Evolutionary conservation across 2,329 filamentous ascomycete genomes (phyloP), one percentile per base, ranked within the genome.

Genomic region (Zymoseptoria passerinii): DNA sequence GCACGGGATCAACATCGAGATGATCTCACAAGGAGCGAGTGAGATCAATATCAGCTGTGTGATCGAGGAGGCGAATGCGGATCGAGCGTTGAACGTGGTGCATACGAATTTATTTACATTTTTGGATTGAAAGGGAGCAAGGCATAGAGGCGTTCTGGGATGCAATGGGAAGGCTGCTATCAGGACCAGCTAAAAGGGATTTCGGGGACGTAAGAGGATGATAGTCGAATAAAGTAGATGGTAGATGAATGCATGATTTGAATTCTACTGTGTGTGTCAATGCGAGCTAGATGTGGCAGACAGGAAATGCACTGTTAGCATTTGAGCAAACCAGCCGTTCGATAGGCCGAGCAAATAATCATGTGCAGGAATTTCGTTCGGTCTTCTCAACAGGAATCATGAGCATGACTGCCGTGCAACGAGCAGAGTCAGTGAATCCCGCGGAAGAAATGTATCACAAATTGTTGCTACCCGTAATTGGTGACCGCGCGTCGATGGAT

Each of bases 21-120:
- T 99, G 94, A 99, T 99, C 66, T 96, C 90, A 23, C 94, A 99
- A 78, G 94, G 94, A 68, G 94, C 94, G 27, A 96, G 92, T 72
- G 94, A 99, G 78, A 99, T 99, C 76, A 99, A 97, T 74, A 99
- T 99, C 61, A 96, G 91, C 9, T 99, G 94, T 71, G 94, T 99
- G 51, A 95, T 99, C 72, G 90, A 95, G 68, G 90, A 90, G 65
- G 81, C 86, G 65, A 91, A 97, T 71, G 92, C 94, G 20, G 90
- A 92, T 66, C 85, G 94, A 66, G 94, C 94, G 29, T 88, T 99
- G 80, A 97, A 95, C 72, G 90, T 97, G 69, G 81, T 99, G 64
- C 94, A 99, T 73, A 97, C 94, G 19, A 92, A 92, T 77, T 83
- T 99, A 58, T 97, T 99, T 72, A 96, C 92, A 1, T 97, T 96